Base-by-base conservation (phyloP, 768 basidiomycete genomes). In the Suillus subalutaceus region DNA sequence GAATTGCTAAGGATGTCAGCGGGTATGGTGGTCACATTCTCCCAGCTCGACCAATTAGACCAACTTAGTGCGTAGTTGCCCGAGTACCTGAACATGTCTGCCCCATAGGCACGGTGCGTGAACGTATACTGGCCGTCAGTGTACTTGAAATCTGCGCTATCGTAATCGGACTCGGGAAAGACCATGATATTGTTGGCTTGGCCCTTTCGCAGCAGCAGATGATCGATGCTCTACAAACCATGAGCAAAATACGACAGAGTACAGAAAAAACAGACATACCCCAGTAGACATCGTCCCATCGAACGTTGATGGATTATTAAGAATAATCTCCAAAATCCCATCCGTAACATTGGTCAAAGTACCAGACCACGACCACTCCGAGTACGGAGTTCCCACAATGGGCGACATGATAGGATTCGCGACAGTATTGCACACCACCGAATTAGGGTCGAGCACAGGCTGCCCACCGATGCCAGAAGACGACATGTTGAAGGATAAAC, bases 41-140 rank as follows among this genome's bases (percentile, higher is more conserved):
- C 92, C 89, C 91, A 97, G 62, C 81, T 80, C 30, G 79, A 79
- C 96, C 96, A 97, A 23, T 83, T 75, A 6, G 92, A 84, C 94
- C 95, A 97, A 30, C 43, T 64, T 74, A 85, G 83, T 10, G 93
- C 94, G 72, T 91, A 97, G 80, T 96, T 90, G 80, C 88, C 87
- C 15, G 93, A 90, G 77, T 94, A 96, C 55, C 96, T 86, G 81
- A 94, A 90, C 82, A 80, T 87, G 68, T 97, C 94, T 20, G 96
- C 95, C 57, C 96, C 96, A 63, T 85, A 84, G 6, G 96, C 95
- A 55, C 84, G 85, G 79, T 97, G 96, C 0, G 86, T 86, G 76
- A 94, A 93, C 7, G 83, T 85, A 75, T 91, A 96, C 67, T 89
- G 80, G 63, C 86, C 89, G 66, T 86, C 79, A 12, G 86, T 82